phyloP scores from a whole-genome alignment of 768 basidiomycete genomes.

The Suillus subalutaceus region DNA sequence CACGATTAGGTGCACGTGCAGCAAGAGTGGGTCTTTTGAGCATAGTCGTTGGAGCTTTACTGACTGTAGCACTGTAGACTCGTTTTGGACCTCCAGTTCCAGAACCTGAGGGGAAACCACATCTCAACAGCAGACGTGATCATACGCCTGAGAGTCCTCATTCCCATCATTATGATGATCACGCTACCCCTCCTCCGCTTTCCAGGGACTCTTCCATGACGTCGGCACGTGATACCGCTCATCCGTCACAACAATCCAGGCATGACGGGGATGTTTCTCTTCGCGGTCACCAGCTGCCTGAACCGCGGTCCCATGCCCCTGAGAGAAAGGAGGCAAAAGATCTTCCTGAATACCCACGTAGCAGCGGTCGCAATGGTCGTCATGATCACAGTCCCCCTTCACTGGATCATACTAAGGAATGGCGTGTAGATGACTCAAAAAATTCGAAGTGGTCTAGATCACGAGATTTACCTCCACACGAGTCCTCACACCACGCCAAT shows the following conservation, averaged over 20 bases:
- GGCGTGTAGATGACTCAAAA: neutral
- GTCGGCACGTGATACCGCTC: constrained; percentile 20
- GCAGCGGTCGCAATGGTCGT: constrained; percentile 1
- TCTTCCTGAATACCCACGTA: neutral
- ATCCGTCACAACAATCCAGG: constrained; percentile 6
- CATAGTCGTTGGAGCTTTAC: neutral
- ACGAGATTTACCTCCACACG: neutral
- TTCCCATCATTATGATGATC: constrained; percentile 20
- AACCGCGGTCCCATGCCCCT: neutral
- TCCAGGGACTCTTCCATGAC: constrained; percentile 34
- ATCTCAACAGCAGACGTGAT: neutral
- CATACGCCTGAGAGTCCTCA: constrained; percentile 21
- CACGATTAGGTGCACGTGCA: neutral
- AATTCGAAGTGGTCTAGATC: constrained; percentile 1
- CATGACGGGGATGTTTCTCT: neutral
- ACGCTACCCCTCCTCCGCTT: constrained; percentile 29
- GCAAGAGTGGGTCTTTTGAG: neutral
- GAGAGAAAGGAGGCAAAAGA: neutral
- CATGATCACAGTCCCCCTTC: neutral
- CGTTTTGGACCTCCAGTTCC: constrained; percentile 35
- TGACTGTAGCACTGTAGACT: constrained; percentile 22
- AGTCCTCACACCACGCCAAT: neutral
- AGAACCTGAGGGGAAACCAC: neutral
- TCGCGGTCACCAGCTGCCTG: constrained; percentile 4
- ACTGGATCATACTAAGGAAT: neutral